Base-by-base conservation (phyloP, 1,284 basidiomycete species). In the Coriolopsis trogii region DNA sequence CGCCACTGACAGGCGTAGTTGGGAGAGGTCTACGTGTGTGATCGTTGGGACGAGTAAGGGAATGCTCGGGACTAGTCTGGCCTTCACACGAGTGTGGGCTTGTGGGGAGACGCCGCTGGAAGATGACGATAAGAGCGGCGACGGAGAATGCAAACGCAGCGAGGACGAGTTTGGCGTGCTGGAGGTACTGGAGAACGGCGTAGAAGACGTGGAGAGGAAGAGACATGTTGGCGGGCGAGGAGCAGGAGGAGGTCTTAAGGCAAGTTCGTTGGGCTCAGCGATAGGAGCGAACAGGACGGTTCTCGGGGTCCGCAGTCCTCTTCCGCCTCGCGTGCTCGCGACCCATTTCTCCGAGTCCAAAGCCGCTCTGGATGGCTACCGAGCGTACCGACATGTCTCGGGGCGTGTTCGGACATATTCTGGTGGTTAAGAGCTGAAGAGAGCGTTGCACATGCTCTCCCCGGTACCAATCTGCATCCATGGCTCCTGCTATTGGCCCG, bases 21-120 rank as follows among this genome's bases (percentile, higher is more conserved):
- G 51, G 45, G 45, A 28, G 41, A 44, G 33, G 4, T n/a, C 36
- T 36, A 6, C 26, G 16, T 26, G 40, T 24, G 36, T 33, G 41
- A 44, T 41, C 30, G 15, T 26, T 33, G 20, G 29, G 31, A 31
- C 21, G 39, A 46, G 15, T 24, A 44, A 41, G 30, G 36, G 29
- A 20, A 36, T 16, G 28, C 24, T 46, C 51, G 46, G 46, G 39
- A 41, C 21, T 33, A 49, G 49, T 53, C 28, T 53, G 20, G 24
- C 31, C 50, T 55, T 59, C 57, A 47, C 57, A 59, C 58, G 58
- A 49, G 28, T 36, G 39, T 41, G 33, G 34, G 23, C 16, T 25
- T 40, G 29, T 36, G 18, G 39, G 46, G 41, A 49, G 51, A 39
- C 54, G 51, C 36, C 28, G n/a, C n/a, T n/a, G n/a, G n/a, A n/a